Conservation (phyloP, 139 green algal genomes). For the Diplosphaera chodatii region DNA sequence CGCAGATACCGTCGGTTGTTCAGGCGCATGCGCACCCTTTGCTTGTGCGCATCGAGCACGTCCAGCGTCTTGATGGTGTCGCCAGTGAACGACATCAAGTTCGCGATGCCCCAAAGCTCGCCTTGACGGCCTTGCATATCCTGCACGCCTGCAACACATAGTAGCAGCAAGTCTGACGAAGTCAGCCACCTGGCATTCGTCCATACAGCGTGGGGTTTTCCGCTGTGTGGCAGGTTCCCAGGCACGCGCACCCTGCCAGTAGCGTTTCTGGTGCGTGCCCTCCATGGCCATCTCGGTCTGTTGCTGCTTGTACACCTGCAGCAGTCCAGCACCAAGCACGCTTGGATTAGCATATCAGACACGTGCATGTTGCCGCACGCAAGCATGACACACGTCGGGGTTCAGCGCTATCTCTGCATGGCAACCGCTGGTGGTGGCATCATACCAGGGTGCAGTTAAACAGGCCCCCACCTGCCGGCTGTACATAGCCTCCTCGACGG, state of each 20-base stretch:
- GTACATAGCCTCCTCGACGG: slow-evolving; percentile 57
- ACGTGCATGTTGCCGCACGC: too few relatives aligned
- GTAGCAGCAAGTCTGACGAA: background rate
- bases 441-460: background rate
- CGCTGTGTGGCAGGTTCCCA: background rate
- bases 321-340: slow-evolving; percentile 18
- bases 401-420: too few relatives aligned
- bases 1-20: too few relatives aligned
- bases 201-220: background rate
- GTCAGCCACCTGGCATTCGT: background rate
- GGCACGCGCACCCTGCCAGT: slow-evolving; percentile 27
- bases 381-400: too few relatives aligned
- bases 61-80: slow-evolving; percentile 22
- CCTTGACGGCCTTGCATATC: slow-evolving; percentile 23
- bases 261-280: slow-evolving; percentile 20
- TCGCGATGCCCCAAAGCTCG: slow-evolving; percentile 55
- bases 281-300: slow-evolving; percentile 27
- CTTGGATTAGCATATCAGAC: background rate
- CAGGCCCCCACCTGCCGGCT: slow-evolving; percentile 37
- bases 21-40: background rate
- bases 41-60: slow-evolving; percentile 10
- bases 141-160: slow-evolving; percentile 17
- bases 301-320: slow-evolving; percentile 58
- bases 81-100: slow-evolving; percentile 37
- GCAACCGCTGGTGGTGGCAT: background rate